Base-by-base conservation (phyloP, 2,329 filamentous ascomycete genomes). In the Exophiala sideris region DNA sequence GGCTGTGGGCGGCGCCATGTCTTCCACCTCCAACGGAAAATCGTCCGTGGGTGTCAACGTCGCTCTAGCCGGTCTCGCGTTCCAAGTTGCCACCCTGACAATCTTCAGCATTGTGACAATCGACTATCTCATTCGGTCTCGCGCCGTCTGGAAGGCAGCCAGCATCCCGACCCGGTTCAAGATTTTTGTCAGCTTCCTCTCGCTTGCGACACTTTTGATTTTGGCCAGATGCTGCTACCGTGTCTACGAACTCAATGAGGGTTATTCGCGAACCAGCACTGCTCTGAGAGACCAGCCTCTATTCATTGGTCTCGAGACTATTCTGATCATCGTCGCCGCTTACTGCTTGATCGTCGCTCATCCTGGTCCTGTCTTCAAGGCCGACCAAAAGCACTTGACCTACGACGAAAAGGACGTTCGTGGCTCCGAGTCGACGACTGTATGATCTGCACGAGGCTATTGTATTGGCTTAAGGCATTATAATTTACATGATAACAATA, bases 221-320 rank as follows among this genome's bases (percentile, higher is more conserved):
- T 80, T 88, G 57, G 80, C 81, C 63, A 76, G 86, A 7, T 84
- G 79, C 59, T 79, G 83, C 39, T 89, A 83, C 68, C 79, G 86
- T 50, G 80, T 87, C 18, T 81, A 80, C 0, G 85, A 89, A 75
- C 70, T 89, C 59, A 80, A 78, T 58, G 73, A 79, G 5, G 61
- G 61, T 4, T 63, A 63, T 35, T 48, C 49, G 12, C 34, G 52
- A 8, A 68, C 65, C 2, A 84, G 84, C 0, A 68, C 75, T 18
- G 67, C 88, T 62, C 85, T 85, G 66, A 68, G 65, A 33, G 68
- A 79, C 35, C 73, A 85, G 70, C 71, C 70, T 35, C 70, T 81
- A 52, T 85, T 85, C 65, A 76, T 84, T 56, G 78, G 70, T 4
- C 76, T 85, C 49, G 82, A 85, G 72, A 52, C 56, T 5, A 48